phyloP scores from a whole-genome alignment of 75 land plant genomes.

The Cupressus sempervirens region DNA sequence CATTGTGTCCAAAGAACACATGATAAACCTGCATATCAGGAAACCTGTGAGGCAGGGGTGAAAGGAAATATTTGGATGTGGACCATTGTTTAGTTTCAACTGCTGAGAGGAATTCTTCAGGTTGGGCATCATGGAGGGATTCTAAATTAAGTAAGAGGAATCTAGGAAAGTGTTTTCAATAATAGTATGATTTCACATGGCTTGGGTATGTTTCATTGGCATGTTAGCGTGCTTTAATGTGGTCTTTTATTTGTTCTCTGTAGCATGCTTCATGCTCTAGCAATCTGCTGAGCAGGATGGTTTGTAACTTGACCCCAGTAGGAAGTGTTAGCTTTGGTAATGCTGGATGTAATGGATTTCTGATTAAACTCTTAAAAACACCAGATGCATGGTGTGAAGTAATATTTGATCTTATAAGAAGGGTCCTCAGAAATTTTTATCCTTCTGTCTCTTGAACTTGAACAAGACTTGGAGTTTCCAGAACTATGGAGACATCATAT shows the following conservation, averaged over 20 bases:
- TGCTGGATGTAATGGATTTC: slow-evolving; percentile 1
- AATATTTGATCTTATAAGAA: neutral
- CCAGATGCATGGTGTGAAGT: neutral
- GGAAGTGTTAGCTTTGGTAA: slow-evolving; percentile 5
- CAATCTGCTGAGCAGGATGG: neutral
- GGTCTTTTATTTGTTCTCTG: neutral
- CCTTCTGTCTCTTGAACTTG: neutral
- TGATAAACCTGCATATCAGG: neutral
- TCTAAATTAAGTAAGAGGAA: neutral
- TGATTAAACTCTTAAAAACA: neutral
- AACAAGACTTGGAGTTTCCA: neutral
- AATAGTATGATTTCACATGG: neutral
- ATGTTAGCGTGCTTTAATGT: slow-evolving; percentile 6
- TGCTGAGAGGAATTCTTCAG: neutral
- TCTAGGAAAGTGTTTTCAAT: neutral
- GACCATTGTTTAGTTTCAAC: neutral
- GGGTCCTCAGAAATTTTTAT: neutral
- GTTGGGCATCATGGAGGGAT: neutral
- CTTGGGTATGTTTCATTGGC: neutral
- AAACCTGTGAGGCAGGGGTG: neutral
- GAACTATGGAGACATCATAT: neutral
- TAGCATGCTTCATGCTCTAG: neutral
- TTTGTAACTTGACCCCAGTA: neutral
- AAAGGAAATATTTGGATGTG: neutral
- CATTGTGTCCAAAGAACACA: neutral